phyloP scores from a whole-genome alignment of 306 rosid genomes.

The Cicer cuneatum region DNA sequence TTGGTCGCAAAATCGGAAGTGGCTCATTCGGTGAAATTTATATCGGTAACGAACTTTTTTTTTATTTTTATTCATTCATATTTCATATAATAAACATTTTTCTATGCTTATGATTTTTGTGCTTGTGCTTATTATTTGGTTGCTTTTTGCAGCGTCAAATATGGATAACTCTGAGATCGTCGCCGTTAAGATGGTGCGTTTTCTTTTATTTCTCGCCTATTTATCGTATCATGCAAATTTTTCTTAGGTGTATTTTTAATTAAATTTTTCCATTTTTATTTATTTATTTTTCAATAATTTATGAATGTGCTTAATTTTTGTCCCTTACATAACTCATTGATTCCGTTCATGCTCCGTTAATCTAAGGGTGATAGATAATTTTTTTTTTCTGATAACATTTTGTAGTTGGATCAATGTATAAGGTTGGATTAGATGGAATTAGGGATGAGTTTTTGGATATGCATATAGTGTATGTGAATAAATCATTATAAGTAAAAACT shows the following conservation, averaged over 20 bases:
- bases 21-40: slow-evolving; percentile 79
- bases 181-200: slow-evolving; percentile 73
- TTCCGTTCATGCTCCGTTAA: not conserved
- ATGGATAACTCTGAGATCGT: slow-evolving; percentile 65
- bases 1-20: slow-evolving; percentile 80
- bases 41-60: slow-evolving; percentile 47
- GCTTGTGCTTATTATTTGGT: slow-evolving; percentile 11
- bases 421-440: slow-evolving; percentile 16
- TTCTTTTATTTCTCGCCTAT: not conserved
- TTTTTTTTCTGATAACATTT: not conserved
- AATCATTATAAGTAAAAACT: not conserved
- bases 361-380: slow-evolving; percentile 6
- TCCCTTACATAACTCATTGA: not conserved
- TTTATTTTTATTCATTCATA: not conserved
- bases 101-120: not conserved
- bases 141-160: slow-evolving; percentile 57
- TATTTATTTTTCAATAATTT: not conserved
- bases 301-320: not conserved
- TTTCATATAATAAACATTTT: not conserved
- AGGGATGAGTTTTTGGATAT: slow-evolving; percentile 12
- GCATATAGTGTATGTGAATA: slow-evolving; percentile 12
- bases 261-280: not conserved
- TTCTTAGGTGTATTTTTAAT: not conserved
- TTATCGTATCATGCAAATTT: not conserved
- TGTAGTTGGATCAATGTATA: slow-evolving; percentile 1